Evolutionary conservation across 768 basidiomycete species (phyloP), one percentile per base, ranked within the genome.

Genomic region (Trametes elegans): DNA sequence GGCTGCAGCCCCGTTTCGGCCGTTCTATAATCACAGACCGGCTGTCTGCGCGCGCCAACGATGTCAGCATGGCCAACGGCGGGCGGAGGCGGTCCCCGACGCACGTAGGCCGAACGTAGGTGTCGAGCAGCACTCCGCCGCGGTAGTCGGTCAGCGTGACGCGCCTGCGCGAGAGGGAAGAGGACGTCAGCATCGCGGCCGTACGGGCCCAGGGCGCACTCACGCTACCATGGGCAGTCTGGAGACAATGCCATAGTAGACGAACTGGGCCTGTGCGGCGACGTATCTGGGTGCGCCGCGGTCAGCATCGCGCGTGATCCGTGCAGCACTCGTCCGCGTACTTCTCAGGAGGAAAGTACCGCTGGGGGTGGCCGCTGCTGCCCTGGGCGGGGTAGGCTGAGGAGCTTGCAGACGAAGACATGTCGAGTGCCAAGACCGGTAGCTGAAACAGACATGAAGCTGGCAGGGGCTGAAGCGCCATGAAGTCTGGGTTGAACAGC

Each of bases 61-160:
- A 34, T 5, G 43, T 39, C 35, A 47, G 48, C n/a, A n/a, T n/a
- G n/a, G 5, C 47, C 21, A 18, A 16, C 32, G 16, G 34, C 50
- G n/a, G 36, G 42, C 4, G 53, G 19, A 51, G 32, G 28, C 21
- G 47, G 11, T 49, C 35, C 26, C 18, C 10, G 21, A 69, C 77
- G 65, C 59, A 83, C 81, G 79, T 80, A 40, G 82, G 82, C 18
- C 70, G 76, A 42, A 84, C 80, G 63, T 71, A 76, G 32, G 76
- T 78, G 61, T 83, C 81, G 42, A 79, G 65, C 21, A 82, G 49
- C 8, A 72, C 60, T 26, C 67, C 55, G 16, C 81, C 80, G 58
- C 72, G 67, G 58, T 79, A 80, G 64, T 83, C 78, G 18, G 73
- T 70, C 29, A 82, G 57, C 11, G 79, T 79, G 16, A 83, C 78